A percentile compares a stretch with the other conserved stretches of the same genome.
phyloP scores from a whole-genome alignment of 2,329 filamentous ascomycete species.

The Colletotrichum sidae region DNA sequence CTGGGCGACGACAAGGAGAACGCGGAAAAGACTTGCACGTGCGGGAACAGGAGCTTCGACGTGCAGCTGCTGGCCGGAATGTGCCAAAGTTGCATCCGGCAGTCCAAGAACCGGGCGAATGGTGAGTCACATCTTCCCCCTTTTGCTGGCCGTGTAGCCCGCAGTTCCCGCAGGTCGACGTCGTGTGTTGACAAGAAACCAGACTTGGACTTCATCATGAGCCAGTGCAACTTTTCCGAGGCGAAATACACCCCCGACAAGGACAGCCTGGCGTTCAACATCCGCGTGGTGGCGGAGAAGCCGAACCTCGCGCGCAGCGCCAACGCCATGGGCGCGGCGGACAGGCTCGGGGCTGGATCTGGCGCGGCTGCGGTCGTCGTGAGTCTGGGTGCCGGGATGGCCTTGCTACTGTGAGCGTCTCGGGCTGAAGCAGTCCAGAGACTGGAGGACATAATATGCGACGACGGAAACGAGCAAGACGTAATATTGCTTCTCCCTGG shows the following conservation, averaged over 20 bases:
- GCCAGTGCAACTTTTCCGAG: slow-evolving; percentile 48
- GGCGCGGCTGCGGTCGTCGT: slow-evolving; percentile 2
- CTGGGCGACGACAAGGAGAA: slow-evolving; percentile 35
- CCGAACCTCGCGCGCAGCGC: slow-evolving; percentile 37
- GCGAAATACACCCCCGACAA: slow-evolving; percentile 45
- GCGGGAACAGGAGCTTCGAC: slow-evolving; percentile 53
- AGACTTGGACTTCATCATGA: slow-evolving; percentile 53
- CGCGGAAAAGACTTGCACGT: slow-evolving; percentile 51
- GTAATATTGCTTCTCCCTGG: background rate
- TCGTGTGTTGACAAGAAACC: background rate
- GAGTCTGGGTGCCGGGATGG: slow-evolving; percentile 22
- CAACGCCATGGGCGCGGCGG: slow-evolving; percentile 19
- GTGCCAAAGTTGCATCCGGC: slow-evolving; percentile 52
- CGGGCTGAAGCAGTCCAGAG: background rate
- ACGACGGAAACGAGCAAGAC: background rate
- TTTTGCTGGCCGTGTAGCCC: too few relatives aligned
- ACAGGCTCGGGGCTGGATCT: background rate
- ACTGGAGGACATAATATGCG: background rate
- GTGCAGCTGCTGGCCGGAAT: slow-evolving; percentile 51
- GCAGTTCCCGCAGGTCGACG: too few relatives aligned
- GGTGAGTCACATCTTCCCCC: slow-evolving; percentile 45
- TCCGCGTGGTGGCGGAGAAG: slow-evolving; percentile 48
- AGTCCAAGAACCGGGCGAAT: slow-evolving; percentile 45
- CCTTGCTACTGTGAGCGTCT: slow-evolving; percentile 15
- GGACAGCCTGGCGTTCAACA: slow-evolving; percentile 47